Base-by-base conservation (phyloP, 164 flowering plant genomes). In the Platanus orientalis region DNA sequence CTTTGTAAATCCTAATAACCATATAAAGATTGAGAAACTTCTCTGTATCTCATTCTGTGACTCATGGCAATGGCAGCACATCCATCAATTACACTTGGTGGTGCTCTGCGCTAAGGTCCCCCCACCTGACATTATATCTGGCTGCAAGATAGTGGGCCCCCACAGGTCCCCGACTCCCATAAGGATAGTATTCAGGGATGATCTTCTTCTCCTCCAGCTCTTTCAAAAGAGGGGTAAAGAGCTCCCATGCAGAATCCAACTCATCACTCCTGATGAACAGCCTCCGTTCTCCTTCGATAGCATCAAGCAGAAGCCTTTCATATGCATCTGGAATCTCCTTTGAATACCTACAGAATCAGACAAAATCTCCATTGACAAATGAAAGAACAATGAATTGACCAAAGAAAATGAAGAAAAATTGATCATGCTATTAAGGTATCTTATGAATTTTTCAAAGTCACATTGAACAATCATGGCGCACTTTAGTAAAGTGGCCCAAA, bases 91-190 rank as follows among this genome's bases (percentile, higher is more conserved):
- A 20, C 48, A 52, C 24, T n/a, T 6, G 59, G 4, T 62, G 50
- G 55, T 81, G 78, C 26, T 86, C 86, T 25, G 71, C 28, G 25
- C 78, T 71, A 19, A 90, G 66, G 64, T 92, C 98, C 6, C 98
- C 97, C 98, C 98, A 92, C 24, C 89, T 69, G 45, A 92, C 88
- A 1, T 90, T 87, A 71, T 90, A 76, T 71, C 71, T 85, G 19
- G 98, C 96, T 16, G 96, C 89, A 48, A 92, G 94, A 71, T 92
- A 92, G 71, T 92, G 98, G 17, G 98, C 96, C 4, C 98, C 96
- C 19, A 90, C 88, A n/a, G 98, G 97, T 25, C 98, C 98, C 32
- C 98, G 77, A 67, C 98, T 92, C 0, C 98, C 96, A 51, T 87
- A 85, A 0, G 98, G 98, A 68, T 90, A 92, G 48, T 81, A 80